phyloP scores from a whole-genome alignment of 768 basidiomycete species.

The Termitomyces heimii region DNA sequence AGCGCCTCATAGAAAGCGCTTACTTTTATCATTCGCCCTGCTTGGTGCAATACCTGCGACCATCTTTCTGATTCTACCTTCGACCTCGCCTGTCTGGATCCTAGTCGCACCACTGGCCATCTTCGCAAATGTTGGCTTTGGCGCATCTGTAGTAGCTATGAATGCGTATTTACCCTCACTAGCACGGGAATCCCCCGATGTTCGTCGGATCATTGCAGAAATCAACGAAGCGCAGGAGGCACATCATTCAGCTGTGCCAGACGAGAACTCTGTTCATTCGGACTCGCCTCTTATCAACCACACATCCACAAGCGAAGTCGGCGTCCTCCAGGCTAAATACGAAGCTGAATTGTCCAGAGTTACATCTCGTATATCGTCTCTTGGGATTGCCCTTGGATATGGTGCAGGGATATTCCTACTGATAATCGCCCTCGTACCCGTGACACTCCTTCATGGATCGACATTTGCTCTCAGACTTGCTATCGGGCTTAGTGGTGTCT shows the following conservation, averaged over 20 bases:
- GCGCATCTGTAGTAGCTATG: constrained; percentile 81
- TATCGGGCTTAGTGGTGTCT: constrained; percentile 77
- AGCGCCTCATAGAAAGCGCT: constrained; percentile 67
- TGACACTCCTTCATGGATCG: constrained; percentile 64
- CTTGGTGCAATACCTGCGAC: constrained; percentile 65
- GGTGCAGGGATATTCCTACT: constrained; percentile 75
- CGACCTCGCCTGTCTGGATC: constrained; percentile 64
- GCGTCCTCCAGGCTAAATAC: constrained; percentile 35
- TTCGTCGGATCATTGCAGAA: constrained; percentile 33
- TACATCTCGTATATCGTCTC: constrained; percentile 78
- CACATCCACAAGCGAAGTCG: constrained; percentile 10
- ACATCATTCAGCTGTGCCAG: constrained; percentile 7
- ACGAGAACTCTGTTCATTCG: constrained; percentile 19
- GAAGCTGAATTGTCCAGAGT: constrained; percentile 57
- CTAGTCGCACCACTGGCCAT: constrained; percentile 66
- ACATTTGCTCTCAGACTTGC: constrained; percentile 78
- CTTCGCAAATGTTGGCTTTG: constrained; percentile 80
- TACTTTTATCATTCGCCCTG: constrained; percentile 71
- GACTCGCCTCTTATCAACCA: constrained; percentile 34
- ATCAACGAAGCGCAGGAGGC: constrained; percentile 19
- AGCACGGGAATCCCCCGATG: constrained; percentile 61
- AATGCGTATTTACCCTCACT: constrained; percentile 83
- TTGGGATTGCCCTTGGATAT: constrained; percentile 85
- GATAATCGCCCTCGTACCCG: constrained; percentile 71
- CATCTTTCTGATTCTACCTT: constrained; percentile 69